Evolutionary conservation across 139 green algal species (phyloP).

Genomic region (Microglena sp.): DNA sequence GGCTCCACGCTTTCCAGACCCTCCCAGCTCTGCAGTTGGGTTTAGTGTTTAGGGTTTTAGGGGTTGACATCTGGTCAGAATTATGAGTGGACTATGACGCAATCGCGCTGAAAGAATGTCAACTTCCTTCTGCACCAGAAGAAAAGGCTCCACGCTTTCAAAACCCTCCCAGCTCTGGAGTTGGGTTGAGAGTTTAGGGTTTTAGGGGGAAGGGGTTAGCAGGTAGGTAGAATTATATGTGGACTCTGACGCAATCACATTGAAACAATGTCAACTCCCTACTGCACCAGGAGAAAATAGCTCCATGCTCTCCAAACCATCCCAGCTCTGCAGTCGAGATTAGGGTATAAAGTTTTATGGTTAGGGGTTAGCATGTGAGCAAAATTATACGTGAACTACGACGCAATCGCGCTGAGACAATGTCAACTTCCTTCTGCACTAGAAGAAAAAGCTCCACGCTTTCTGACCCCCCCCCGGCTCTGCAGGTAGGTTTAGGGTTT

Average conservation of each 20-base stretch:
- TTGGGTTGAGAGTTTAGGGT: no score
- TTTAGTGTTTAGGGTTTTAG: no score
- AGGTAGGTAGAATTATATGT: no score
- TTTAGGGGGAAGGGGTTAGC: no score
- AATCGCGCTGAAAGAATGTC: slow-evolving; percentile 70
- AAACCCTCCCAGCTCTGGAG: no score
- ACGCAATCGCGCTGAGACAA: slow-evolving; percentile 71
- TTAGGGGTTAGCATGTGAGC: no score
- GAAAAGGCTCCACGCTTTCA: slow-evolving; percentile 3
- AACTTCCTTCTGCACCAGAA: slow-evolving; percentile 44
- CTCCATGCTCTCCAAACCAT: background rate
- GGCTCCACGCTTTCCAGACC: background rate
- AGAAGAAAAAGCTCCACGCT: slow-evolving; percentile 5
- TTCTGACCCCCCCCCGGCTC: no score
- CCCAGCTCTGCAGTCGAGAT: slow-evolving; percentile 6
- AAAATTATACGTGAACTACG: slow-evolving; percentile 51
- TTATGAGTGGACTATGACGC: slow-evolving; percentile 51
- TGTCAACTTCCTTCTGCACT: slow-evolving; percentile 50
- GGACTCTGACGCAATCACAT: slow-evolving; percentile 68
- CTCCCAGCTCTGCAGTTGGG: no score
- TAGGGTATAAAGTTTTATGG: no score
- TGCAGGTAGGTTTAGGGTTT: no score
- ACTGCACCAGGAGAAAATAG: slow-evolving; percentile 1
- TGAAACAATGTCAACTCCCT: slow-evolving; percentile 68
- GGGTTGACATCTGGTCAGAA: no score